Conservation (phyloP, 495 filamentous ascomycete species). For the Melanomma pulvis-pyrius region DNA sequence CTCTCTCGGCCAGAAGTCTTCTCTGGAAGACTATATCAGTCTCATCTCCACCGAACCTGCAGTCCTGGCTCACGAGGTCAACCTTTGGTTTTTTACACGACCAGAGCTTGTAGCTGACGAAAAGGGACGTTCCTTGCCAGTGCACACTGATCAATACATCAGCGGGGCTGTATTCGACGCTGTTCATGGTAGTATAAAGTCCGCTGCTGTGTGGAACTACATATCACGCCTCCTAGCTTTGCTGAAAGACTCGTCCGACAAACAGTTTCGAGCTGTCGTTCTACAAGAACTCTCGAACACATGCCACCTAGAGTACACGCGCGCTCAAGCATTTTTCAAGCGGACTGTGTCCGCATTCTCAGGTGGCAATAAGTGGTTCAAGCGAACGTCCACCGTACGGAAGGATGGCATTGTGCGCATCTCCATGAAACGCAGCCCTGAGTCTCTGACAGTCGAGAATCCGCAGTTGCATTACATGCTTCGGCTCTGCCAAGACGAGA, state of each 20-base stretch:
- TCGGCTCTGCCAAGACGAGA: constrained; percentile 2
- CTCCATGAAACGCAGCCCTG: background rate
- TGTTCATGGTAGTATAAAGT: constrained; percentile 42
- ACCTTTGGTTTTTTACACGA: constrained; percentile 42
- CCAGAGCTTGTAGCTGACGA: constrained; percentile 47
- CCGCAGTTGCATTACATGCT: constrained; percentile 9
- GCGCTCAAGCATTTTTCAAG: constrained; percentile 1
- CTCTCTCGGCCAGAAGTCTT: constrained; percentile 5
- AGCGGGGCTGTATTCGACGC: constrained; percentile 44
- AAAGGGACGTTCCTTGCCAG: constrained; percentile 40
- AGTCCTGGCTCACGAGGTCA: constrained; percentile 42
- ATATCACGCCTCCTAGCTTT: constrained; percentile 40
- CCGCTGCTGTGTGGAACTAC: constrained; percentile 46
- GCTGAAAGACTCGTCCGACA: background rate
- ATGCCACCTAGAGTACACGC: background rate
- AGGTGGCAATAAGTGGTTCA: constrained; percentile 11
- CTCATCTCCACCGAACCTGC: constrained; percentile 39
- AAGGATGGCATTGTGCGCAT: background rate
- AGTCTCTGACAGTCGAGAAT: constrained; percentile 8
- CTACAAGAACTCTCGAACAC: constrained; percentile 5
- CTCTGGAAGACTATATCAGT: constrained; percentile 11
- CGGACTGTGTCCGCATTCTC: background rate
- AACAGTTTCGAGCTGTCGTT: constrained; percentile 1
- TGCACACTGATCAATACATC: constrained; percentile 43
- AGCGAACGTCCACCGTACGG: background rate